Evolutionary conservation across 2,329 filamentous ascomycete species (phyloP), one percentile per base, ranked within the genome.

Genomic region (Diaporthe sp.): DNA sequence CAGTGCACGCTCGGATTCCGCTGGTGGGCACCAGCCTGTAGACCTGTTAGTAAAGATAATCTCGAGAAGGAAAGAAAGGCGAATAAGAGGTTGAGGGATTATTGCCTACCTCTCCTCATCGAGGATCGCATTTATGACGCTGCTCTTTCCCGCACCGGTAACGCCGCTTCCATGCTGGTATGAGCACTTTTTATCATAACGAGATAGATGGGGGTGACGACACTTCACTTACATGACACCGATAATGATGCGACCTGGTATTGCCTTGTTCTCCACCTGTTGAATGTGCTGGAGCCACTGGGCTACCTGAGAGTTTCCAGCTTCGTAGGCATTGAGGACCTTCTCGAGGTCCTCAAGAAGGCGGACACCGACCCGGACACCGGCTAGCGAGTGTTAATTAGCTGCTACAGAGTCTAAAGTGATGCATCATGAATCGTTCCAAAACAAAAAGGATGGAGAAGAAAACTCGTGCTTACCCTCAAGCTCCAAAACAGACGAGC

Each of bases 101-200:
- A n/a, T n/a, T n/a, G n/a, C n/a, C n/a, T n/a, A n/a, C n/a, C 85
- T 84, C 77, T 92, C 90, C 78, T 93, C 89, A 42, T 92, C 90
- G 0, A 93, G 84, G 46, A 93, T 79, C 0, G 91, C 91, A 78
- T 93, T 93, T 80, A 93, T 92, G 0, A 92, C 84, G 2, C 88
- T 90, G 28, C 87, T 90, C 79, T 93, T 93, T 0, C 91, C 91
- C 1, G 89, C 88, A 0, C 91, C 91, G 0, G 92, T 93, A n/a
- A n/a, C n/a, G n/a, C n/a, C n/a, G n/a, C n/a, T n/a, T n/a, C n/a
- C n/a, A n/a, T n/a, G n/a, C n/a, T n/a, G n/a, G n/a, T n/a, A n/a
- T n/a, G n/a, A n/a, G n/a, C n/a, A n/a, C n/a, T n/a, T n/a, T n/a
- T n/a, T n/a, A n/a, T n/a, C n/a, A n/a, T n/a, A n/a, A n/a, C n/a